Base-by-base conservation (phyloP, 2,329 filamentous ascomycete species). In the Clonostachys byssicola region DNA sequence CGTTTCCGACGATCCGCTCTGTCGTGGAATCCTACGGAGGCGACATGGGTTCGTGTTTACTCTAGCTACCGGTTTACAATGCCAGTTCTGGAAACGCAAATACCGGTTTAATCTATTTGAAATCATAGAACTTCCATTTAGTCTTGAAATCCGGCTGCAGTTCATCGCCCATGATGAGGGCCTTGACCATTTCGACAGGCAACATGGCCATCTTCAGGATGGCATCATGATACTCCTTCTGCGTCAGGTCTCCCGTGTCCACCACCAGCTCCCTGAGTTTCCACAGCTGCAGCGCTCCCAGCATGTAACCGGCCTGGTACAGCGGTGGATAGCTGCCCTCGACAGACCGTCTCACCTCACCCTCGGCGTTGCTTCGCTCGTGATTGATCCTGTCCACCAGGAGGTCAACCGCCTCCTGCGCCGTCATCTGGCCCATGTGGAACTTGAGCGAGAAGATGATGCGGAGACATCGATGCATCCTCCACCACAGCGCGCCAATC, bases 401-500 rank as follows among this genome's bases (percentile, higher is more conserved):
- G 46, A 81, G 56, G 49, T 83, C 76, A 14, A 84, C 71, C 45
- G 77, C 82, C 53, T 81, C 72, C 49, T 70, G 65, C 2, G 78
- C 70, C 10, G 63, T 70, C 68, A 81, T 72, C 50, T 73, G 57
- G 2, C 77, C 77, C 1, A 83, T 68, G 54, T 83, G 80, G 49
- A 81, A 83, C 38, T 72, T 73, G 2, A 83, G 58, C 0, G 75
- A 80, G 60, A 83, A 83, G 12, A 78, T 62, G 52, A 82, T 82
- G 36, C 80, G 73, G 6, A 75, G 74, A 53, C 79, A 82, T 30
- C 80, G 75, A 57, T 84, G 80, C 73, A 83, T 81, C 13, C 78
- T 70, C 80, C 80, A 83, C 57, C 82, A 83, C 8, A 84, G 60
- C 51, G 80, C 77, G 0, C 80, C 80, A 18, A 83, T 69, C 38